Conservation (phyloP, 73 alveolate genomes). For the Tetrahymena borealis region DNA sequence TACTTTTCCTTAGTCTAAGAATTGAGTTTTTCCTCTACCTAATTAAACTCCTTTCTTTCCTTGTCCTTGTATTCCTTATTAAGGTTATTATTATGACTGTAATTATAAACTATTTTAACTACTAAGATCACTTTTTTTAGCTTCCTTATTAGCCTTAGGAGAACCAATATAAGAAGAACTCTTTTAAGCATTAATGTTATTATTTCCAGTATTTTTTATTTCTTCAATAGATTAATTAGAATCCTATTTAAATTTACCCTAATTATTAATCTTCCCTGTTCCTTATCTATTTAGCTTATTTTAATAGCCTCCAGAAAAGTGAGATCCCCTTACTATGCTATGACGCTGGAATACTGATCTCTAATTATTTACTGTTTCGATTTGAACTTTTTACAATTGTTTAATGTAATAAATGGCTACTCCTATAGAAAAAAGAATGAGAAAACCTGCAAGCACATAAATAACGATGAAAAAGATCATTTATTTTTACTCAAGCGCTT, state of each 20-base stretch:
- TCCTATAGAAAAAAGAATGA: neutral
- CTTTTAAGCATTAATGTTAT: neutral
- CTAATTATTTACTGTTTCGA: neutral
- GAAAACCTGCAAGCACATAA: neutral
- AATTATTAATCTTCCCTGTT: neutral
- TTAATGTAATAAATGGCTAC: neutral
- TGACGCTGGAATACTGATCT: neutral
- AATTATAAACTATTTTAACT: neutral
- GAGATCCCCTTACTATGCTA: neutral
- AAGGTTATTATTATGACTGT: neutral
- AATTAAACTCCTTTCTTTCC: neutral
- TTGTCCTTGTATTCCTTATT: neutral
- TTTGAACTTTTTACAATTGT: neutral
- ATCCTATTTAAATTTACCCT: neutral
- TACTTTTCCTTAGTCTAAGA: neutral
- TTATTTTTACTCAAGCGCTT: neutral
- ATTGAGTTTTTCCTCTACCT: neutral
- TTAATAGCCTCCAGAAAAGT: neutral
- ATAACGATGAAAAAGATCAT: neutral
- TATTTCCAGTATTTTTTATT: neutral
- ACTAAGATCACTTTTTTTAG: neutral
- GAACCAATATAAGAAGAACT: neutral
- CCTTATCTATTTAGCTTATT: neutral
- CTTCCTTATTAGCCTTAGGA: neutral
- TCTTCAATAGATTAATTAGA: neutral